Evolutionary conservation across 208 protist genomes (phyloP).

Genomic region (Acanthamoeba culbertsoni): DNA sequence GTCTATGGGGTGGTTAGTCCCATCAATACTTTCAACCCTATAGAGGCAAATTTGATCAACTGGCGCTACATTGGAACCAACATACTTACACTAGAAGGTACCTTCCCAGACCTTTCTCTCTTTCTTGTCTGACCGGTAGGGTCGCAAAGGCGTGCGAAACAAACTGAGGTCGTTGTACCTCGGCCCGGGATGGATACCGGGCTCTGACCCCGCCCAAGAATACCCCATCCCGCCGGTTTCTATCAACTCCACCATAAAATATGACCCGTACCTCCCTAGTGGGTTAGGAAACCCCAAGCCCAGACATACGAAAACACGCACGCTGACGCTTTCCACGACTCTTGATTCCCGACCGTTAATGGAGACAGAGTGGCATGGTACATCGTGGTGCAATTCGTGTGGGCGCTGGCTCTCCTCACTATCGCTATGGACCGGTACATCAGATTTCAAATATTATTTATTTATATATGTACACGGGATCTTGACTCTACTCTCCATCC

Average conservation of each 20-base stretch:
- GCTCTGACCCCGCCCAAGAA: background rate
- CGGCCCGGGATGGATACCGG: conserved; percentile 70
- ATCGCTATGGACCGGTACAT: background rate
- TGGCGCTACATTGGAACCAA: conserved; percentile 32
- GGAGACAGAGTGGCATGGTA: background rate
- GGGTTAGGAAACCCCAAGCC: too few species aligned
- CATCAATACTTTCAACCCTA: conserved; percentile 63
- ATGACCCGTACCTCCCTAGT: background rate
- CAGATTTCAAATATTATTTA: too few species aligned
- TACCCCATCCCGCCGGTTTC: conserved; percentile 20
- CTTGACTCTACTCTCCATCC: too few species aligned
- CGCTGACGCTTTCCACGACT: background rate
- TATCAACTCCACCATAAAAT: background rate
- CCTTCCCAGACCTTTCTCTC: background rate
- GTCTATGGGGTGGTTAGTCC: conserved; percentile 70
- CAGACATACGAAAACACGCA: too few species aligned
- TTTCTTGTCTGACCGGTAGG: background rate
- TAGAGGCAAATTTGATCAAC: conserved; percentile 63
- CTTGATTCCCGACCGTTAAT: background rate
- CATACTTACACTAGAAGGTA: background rate
- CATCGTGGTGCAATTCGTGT: background rate
- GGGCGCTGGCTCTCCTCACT: background rate
- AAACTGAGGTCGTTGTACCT: conserved; percentile 60
- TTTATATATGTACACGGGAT: background rate
- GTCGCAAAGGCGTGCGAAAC: background rate